Conservation (phyloP, 768 basidiomycete species). For the Boletus sensibilis region DNA sequence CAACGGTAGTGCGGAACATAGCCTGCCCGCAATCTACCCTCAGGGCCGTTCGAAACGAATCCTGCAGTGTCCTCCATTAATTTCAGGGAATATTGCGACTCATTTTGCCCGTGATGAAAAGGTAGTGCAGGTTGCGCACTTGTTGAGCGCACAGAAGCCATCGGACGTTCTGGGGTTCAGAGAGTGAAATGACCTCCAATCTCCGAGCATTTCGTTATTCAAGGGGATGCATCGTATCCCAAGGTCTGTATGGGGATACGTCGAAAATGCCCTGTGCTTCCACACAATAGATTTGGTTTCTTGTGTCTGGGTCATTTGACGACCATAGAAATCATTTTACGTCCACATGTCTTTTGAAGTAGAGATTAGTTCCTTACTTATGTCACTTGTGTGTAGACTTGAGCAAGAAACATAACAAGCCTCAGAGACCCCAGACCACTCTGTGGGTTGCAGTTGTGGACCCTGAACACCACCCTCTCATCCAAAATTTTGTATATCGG, state of each 20-base stretch:
- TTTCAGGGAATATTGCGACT: background rate
- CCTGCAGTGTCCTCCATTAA: background rate
- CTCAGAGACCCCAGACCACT: conserved; percentile 15
- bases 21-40: background rate
- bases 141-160: background rate
- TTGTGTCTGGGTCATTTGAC: background rate
- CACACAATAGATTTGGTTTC: background rate
- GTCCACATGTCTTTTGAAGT: background rate
- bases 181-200: background rate
- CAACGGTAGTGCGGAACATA: background rate
- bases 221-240: background rate
- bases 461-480: conserved; percentile 17
- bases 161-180: background rate
- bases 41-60: background rate
- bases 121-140: no score
- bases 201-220: background rate
- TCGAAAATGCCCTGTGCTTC: background rate
- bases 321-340: background rate
- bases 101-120: background rate
- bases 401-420: background rate
- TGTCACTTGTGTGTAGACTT: background rate
- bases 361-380: background rate
- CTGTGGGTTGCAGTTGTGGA: background rate
- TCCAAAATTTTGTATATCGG: conserved; percentile 1
- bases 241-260: background rate